phyloP scores from a whole-genome alignment of 2,329 filamentous ascomycete genomes.

The Hypomyces perniciosus region DNA sequence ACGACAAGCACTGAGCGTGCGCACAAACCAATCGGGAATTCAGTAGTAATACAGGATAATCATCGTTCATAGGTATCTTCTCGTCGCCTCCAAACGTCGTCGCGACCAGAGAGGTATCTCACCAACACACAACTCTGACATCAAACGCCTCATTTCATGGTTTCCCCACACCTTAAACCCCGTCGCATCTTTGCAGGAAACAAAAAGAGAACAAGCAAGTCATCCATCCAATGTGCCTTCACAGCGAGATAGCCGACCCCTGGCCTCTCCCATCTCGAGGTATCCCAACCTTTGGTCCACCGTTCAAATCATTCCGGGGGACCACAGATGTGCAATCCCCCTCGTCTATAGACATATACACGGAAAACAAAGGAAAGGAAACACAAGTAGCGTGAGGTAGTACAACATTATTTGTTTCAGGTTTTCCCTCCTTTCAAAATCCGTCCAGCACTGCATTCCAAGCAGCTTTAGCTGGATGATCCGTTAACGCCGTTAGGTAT shows the following conservation, averaged over 20 bases:
- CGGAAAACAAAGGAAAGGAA: slow-evolving; percentile 1
- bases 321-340: slow-evolving; percentile 6
- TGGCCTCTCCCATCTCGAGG: too few relatives aligned
- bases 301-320: not conserved
- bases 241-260: not conserved
- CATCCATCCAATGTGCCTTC: slow-evolving; percentile 8
- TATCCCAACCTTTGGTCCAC: too few relatives aligned
- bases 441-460: not conserved
- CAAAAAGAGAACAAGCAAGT: not conserved
- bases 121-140: slow-evolving; percentile 9
- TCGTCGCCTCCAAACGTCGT: slow-evolving; percentile 3
- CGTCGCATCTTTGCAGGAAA: slow-evolving; percentile 1
- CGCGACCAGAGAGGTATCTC: slow-evolving; percentile 15
- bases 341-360: slow-evolving; percentile 11
- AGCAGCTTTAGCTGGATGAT: slow-evolving; percentile 9
- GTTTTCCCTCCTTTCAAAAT: not conserved
- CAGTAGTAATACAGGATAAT: not conserved
- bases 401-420: slow-evolving; percentile 7
- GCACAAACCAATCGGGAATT: not conserved
- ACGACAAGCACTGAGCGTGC: too few relatives aligned
- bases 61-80: slow-evolving; percentile 1
- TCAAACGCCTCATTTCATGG: slow-evolving; percentile 16
- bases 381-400: slow-evolving; percentile 1
- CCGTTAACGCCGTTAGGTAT: slow-evolving; percentile 27
- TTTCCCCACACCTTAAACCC: not conserved